Evolutionary conservation across 2,329 filamentous ascomycete genomes (phyloP), one percentile per base, ranked within the genome.

Genomic region (Trichophyton rubrum): DNA sequence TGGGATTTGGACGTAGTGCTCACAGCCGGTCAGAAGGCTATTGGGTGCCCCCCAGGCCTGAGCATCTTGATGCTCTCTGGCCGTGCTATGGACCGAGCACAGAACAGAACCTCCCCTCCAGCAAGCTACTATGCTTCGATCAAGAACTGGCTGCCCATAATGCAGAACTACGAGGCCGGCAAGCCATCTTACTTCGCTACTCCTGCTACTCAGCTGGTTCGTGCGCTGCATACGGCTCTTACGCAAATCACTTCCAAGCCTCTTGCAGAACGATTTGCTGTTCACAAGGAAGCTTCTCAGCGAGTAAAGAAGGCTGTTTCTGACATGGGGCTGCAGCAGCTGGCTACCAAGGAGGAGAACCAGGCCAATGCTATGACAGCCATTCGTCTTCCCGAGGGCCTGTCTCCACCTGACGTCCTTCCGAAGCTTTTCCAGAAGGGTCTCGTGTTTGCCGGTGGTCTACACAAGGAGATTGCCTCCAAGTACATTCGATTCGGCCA

Each of bases 101-200:
- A 92, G 75, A 82, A 80, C 68, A 84, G 93, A 72, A 92, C 92
- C 79, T 86, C 85, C 9, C 87, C 87, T 11, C 89, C 91, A 1
- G 82, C 85, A 20, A 88, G 90, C 22, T 99, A 97, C 82, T 99
- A 96, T 75, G 91, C 89, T 60, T 95, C 89, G 11, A 89, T 96
- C 80, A 91, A 90, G 81, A 97, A 97, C 77, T 99, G 93, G 93
- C 79, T 91, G 61, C 92, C 92, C 55, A 93, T 99, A 75, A 97
- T 99, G 92, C 85, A 93, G 78, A 97, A 96, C 78, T 99, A 99
- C 76, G 93, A 99, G 78, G 89, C 90, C 65, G 90, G 91, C 80
- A 99, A 97, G 79, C 85, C 93, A 41, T 95, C 90, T 1, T 99
- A 99, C 80, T 99, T 99, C 71, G 93, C 93, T 41, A 99, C 93